Conservation (phyloP, 192 early-diverging fungal genomes). For the Backusella australiensis region DNA sequence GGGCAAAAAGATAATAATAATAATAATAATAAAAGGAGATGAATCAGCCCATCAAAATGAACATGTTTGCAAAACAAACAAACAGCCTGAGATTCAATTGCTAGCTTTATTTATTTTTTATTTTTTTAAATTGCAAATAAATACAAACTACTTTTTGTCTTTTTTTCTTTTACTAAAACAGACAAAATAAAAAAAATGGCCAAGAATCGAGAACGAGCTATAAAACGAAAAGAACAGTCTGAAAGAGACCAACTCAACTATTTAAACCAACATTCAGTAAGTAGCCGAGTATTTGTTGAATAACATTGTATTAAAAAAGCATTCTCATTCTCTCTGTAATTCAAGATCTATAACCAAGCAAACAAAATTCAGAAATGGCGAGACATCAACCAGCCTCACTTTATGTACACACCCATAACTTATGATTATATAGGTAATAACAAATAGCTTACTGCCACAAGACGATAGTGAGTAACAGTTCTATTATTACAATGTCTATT, state of each 20-base stretch:
- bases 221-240: constrained; percentile 33
- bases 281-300: background rate
- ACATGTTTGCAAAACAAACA: background rate
- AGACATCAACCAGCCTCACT: constrained; percentile 34
- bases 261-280: constrained; percentile 35
- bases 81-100: background rate
- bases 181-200: constrained; percentile 20
- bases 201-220: constrained; percentile 14
- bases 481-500: background rate
- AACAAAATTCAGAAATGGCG: constrained; percentile 36
- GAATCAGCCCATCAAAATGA: background rate
- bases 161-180: background rate
- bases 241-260: constrained; percentile 26
- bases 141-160: background rate
- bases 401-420: constrained; percentile 34
- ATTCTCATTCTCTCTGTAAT: background rate
- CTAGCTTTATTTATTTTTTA: background rate
- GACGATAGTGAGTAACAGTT: background rate
- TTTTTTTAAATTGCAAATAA: background rate
- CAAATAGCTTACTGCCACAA: no score
- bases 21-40: background rate
- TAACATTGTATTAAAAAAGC: background rate
- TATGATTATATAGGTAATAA: constrained; percentile 46
- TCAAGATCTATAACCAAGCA: constrained; percentile 35
- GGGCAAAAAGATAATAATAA: background rate